Conservation (phyloP, 495 filamentous ascomycete genomes). For the Tuber umbilicatum region DNA sequence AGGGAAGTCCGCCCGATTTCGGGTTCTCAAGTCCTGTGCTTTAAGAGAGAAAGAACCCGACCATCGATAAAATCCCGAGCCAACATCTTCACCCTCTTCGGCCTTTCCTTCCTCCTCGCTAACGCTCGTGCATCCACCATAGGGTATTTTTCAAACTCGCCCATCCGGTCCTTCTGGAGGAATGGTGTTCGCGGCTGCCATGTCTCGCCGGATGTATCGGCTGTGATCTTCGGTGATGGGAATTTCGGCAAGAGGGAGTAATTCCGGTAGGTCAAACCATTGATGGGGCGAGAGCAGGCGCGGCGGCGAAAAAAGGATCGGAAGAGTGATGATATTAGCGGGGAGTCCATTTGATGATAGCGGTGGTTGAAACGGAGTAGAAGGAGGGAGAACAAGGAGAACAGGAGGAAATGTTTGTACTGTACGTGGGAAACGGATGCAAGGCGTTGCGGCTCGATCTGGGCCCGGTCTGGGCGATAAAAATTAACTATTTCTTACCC, state of each 20-base stretch:
- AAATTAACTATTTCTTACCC: conserved; percentile 4
- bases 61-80: conserved; percentile 96
- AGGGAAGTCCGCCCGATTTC: background rate
- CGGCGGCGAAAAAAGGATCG: conserved; percentile 71
- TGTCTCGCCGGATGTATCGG: conserved; percentile 33
- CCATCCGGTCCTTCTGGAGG: conserved; percentile 64
- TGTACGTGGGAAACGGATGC: conserved; percentile 8
- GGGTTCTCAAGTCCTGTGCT: background rate
- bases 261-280: conserved; percentile 9
- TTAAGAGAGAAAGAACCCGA: conserved; percentile 42
- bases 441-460: background rate
- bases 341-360: conserved; percentile 66
- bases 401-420: background rate
- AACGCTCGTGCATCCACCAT: conserved; percentile 76
- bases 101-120: conserved; percentile 63
- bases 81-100: conserved; percentile 88
- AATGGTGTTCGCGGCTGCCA: conserved; percentile 77
- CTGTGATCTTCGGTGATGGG: conserved; percentile 40
- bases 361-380: background rate
- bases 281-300: conserved; percentile 46
- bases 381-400: background rate
- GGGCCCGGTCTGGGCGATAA: background rate
- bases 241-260: conserved; percentile 10
- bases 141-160: conserved; percentile 73
- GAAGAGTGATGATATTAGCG: conserved; percentile 69